Conservation (phyloP, 192 early-diverging fungal genomes). For the Backusella westeae region DNA sequence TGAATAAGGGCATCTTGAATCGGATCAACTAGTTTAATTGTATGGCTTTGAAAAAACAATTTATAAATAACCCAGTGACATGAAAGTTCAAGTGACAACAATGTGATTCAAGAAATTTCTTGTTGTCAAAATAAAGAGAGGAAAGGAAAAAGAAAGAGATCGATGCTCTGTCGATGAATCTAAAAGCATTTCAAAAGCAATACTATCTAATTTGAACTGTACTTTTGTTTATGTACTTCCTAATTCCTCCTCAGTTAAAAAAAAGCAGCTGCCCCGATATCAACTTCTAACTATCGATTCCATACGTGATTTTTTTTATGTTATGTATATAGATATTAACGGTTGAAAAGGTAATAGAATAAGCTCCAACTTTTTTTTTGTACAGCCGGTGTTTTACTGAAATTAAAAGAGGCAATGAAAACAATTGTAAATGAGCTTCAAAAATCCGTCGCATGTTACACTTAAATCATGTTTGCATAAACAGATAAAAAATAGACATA, state of each 20-base stretch:
- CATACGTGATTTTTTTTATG: not conserved
- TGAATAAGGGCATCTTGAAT: not conserved
- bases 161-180: not conserved
- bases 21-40: not conserved
- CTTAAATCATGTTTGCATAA: not conserved
- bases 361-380: not conserved
- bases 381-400: not conserved
- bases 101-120: not conserved
- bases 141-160: not conserved
- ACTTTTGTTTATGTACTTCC: not conserved
- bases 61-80: not conserved
- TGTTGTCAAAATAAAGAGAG: not conserved
- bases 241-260: not conserved
- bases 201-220: not conserved
- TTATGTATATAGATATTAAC: not conserved
- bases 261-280: not conserved
- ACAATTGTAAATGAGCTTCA: not conserved
- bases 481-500: not conserved
- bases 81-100: not conserved
- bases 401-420: not conserved
- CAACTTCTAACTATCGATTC: not conserved
- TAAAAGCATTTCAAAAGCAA: too few relatives aligned
- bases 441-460: not conserved
- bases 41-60: not conserved
- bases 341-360: slow-evolving; percentile 3